Conservation (phyloP, 2,329 filamentous ascomycete species). For the Verticillium longisporum region DNA sequence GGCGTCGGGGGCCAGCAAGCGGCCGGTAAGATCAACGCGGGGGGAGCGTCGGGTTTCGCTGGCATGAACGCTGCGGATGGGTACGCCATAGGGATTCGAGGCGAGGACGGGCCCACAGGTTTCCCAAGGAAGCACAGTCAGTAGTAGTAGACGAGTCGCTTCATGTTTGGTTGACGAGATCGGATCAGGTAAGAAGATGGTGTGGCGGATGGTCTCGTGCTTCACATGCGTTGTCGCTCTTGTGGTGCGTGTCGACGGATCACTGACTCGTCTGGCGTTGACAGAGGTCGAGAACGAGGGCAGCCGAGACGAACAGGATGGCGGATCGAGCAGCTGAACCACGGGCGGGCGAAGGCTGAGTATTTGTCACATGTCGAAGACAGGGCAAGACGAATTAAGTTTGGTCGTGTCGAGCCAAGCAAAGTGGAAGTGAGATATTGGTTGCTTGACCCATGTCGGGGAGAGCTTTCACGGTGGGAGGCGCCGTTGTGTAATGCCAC, state of each 20-base stretch:
- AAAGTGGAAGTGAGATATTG: not conserved
- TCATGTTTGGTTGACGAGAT: too few relatives aligned
- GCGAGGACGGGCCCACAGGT: conserved; percentile 26
- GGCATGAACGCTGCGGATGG: conserved; percentile 21
- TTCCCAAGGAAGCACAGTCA: conserved; percentile 17
- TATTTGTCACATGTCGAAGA: not conserved
- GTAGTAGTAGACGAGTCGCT: not conserved
- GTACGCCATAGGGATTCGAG: conserved; percentile 23
- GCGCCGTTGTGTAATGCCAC: not conserved
- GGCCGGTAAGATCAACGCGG: conserved; percentile 23
- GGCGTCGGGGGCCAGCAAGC: conserved; percentile 32
- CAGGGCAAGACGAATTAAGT: not conserved
- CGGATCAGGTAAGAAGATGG: not conserved
- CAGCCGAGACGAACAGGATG: not conserved
- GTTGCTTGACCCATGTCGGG: not conserved
- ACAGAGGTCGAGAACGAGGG: not conserved
- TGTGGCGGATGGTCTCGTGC: not conserved
- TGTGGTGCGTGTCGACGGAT: not conserved
- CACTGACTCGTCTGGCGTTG: not conserved
- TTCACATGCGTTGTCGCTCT: not conserved
- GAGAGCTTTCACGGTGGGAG: not conserved
- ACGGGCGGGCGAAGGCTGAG: not conserved
- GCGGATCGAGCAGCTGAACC: not conserved
- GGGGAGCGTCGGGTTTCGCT: conserved; percentile 21
- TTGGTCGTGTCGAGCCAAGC: not conserved